Percentiles rank a stretch among this genome's conserved stretches.
These are phyloP conservation scores for Auriculariales sp. DNA, from an alignment of 768 basidiomycete genomes.

Conservation along the genomic window DNA sequence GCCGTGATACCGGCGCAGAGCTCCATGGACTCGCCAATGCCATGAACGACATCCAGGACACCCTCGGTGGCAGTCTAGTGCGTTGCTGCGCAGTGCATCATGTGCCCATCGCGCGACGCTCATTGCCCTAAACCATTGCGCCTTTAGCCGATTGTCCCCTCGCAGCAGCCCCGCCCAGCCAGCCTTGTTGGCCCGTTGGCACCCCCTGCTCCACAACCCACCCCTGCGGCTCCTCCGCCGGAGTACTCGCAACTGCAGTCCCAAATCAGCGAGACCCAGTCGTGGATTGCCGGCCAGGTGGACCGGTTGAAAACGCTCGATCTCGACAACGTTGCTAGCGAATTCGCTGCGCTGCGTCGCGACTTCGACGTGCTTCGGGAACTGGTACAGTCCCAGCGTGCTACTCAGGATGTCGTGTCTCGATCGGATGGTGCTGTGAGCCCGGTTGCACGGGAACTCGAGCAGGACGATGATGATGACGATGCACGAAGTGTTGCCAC, in stretches of 20 bases:
- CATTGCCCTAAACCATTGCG: conserved; percentile 52
- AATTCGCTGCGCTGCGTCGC: conserved; percentile 71
- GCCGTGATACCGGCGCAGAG: conserved; percentile 83
- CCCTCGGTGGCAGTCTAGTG: conserved; percentile 70
- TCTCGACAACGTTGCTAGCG: conserved; percentile 54
- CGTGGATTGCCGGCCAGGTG: conserved; percentile 57
- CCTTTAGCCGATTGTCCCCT: conserved; percentile 26
- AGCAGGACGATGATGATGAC: conserved; percentile 44
- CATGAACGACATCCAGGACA: conserved; percentile 88
- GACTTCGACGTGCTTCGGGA: conserved; percentile 65
- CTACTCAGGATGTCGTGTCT: conserved; percentile 23
- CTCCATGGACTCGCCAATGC: conserved; percentile 59
- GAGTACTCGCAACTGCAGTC: conserved; percentile 55
- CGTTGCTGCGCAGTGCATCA: conserved; percentile 23
- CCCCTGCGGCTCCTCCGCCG: conserved; percentile 12
- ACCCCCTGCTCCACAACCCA: conserved; percentile 10
- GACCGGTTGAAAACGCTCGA: conserved; percentile 59
- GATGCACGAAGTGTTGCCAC: conserved; percentile 63
- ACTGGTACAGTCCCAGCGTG: conserved; percentile 51
- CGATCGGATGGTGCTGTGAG: conserved; percentile 14
- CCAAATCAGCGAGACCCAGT: conserved; percentile 76
- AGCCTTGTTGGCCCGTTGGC: conserved; percentile 12
- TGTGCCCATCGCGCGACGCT: conserved; percentile 46
- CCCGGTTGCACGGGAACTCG: conserved; percentile 16
- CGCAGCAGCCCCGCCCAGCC: background rate